Conservation (phyloP, 2,329 filamentous ascomycete genomes). For the Aspergillus sp. region DNA sequence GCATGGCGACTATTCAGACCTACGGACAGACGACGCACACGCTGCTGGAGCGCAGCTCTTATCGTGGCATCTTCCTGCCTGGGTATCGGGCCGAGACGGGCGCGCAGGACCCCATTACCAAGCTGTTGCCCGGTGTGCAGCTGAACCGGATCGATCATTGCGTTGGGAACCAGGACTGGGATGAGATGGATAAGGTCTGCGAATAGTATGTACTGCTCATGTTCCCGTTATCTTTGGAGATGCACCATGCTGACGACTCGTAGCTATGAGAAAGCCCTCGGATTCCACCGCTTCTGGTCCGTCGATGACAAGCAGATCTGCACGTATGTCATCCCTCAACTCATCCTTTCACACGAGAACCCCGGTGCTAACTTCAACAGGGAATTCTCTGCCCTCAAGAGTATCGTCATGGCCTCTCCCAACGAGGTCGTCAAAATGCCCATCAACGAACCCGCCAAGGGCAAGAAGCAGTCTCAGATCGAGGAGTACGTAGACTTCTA, state of each 20-base stretch:
- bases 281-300: conserved; percentile 96
- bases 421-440: conserved; percentile 94
- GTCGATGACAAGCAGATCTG: conserved; percentile 91
- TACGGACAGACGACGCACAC: conserved; percentile 97
- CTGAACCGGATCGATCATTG: conserved; percentile 88
- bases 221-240: neutral
- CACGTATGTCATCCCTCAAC: conserved; percentile 45
- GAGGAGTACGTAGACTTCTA: conserved; percentile 93
- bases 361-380: conserved; percentile 15
- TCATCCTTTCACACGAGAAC: no score
- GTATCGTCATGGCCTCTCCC: conserved; percentile 83
- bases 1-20: conserved; percentile 77
- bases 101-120: conserved; percentile 44
- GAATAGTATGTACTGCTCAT: conserved; percentile 48
- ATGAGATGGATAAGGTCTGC: conserved; percentile 71
- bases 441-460: conserved; percentile 90
- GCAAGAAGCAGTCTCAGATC: conserved; percentile 90
- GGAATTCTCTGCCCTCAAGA: conserved; percentile 84
- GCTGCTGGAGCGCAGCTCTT: conserved; percentile 69
- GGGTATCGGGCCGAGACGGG: conserved; percentile 64
- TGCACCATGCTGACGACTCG: neutral
- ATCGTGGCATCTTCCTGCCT: conserved; percentile 76
- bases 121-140: conserved; percentile 59
- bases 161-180: conserved; percentile 95
- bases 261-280: conserved; percentile 82